Evolutionary conservation across 805 yeast genomes (phyloP), one percentile per base, ranked within the genome.

Genomic region (Metschnikowia sp.): DNA sequence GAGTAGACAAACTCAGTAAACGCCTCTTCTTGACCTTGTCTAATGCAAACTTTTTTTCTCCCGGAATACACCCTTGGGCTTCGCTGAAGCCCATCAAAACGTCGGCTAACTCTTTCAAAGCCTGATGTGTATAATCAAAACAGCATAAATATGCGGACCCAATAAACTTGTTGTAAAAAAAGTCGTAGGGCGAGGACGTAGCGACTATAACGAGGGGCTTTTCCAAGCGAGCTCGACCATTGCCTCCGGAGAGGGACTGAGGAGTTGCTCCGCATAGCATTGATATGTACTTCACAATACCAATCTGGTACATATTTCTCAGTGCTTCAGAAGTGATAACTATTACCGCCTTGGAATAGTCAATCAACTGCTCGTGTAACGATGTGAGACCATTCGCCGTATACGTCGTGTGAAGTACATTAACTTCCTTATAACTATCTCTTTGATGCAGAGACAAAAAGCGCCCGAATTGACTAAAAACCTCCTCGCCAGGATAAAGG

Each of bases 161-260:
- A 30, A 81, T 75, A 37, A 73, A 72, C 41, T 75, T 74, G 47
- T 79, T 79, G 47, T 79, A 76, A 40, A 78, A 76, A 56, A 82
- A 77, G 55, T 82, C 86, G 54, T 79, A 81, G 1, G 87, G 86
- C 4, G 83, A 76, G 48, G 81, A 76, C 0, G 83, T 81, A 4
- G 85, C 82, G n/a, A 81, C 71, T 3, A 80, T 72, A 10, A 82
- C 69, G 56, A 82, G 64, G 4, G 84, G 85, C 54, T 79, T 80
- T 28, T 68, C 47, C 12, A 69, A 51, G 51, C 69, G 68, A 19
- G 61, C 51, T 32, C 52, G 49, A 7, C 58, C 52, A 62, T 56
- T 32, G 54, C 52, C 19, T 11, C 53, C 53, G 4, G 52, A 48
- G 10, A 52, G 42, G 12, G 51, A 45, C 51, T 45, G 55, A 3